Conservation (phyloP, 345 rosid species). For the Combretum micranthum region DNA sequence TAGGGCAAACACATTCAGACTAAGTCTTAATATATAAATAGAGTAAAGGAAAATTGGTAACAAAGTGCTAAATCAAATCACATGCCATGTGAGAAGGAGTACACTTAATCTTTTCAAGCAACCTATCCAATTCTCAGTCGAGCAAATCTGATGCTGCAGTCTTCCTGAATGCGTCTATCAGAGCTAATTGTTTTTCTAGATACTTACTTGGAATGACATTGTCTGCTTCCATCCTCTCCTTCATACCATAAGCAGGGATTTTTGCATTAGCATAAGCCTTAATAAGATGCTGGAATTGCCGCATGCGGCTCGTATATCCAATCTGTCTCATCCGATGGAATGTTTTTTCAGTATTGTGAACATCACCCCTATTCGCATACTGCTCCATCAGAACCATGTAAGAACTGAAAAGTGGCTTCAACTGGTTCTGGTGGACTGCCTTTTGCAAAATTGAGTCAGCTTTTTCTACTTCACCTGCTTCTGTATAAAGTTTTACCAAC, state of each 20-base stretch:
- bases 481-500: constrained; percentile 72
- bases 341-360: constrained; percentile 74
- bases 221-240: constrained; percentile 83
- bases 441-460: constrained; percentile 67
- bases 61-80: too few relatives aligned
- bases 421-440: constrained; percentile 52
- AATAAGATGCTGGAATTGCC: constrained; percentile 53
- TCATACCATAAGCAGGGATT: constrained; percentile 73
- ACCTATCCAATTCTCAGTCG: constrained; percentile 24
- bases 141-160: constrained; percentile 71
- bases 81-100: too few relatives aligned
- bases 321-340: constrained; percentile 69
- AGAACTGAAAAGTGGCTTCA: constrained; percentile 64
- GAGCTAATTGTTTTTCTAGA: constrained; percentile 46
- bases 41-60: too few relatives aligned
- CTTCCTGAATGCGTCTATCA: constrained; percentile 70
- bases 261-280: constrained; percentile 61
- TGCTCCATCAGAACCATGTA: constrained; percentile 66
- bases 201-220: constrained; percentile 54
- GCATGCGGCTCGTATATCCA: constrained; percentile 54
- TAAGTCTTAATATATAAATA: too few relatives aligned
- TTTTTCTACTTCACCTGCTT: constrained; percentile 83
- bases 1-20: too few relatives aligned
- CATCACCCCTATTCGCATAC: constrained; percentile 68
- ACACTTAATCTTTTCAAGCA: not conserved